These are phyloP conservation scores for Vitis rotundifolia DNA, from an alignment of 164 flowering plant species.

Conservation along the genomic window DNA sequence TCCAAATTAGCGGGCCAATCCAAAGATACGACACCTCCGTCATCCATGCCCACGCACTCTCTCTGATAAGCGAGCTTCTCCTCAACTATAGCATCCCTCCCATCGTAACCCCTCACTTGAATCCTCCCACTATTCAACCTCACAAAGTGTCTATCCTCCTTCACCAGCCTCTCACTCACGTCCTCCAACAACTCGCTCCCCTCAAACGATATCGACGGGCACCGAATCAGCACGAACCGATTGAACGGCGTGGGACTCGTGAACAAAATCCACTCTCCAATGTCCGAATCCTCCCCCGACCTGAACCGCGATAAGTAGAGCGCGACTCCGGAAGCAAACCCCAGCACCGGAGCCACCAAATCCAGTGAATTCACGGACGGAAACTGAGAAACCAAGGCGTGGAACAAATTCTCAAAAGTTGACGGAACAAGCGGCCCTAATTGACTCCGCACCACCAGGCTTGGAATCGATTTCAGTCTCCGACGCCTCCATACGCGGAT, in stretches of 20 bases:
- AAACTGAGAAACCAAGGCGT: slow-evolving; percentile 33
- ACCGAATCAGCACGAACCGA: slow-evolving; percentile 79
- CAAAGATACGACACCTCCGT: slow-evolving; percentile 84
- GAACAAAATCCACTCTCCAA: slow-evolving; percentile 77
- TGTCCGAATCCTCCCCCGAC: slow-evolving; percentile 10
- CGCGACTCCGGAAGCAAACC: slow-evolving; percentile 51
- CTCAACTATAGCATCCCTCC: slow-evolving; percentile 7
- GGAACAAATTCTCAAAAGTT: slow-evolving; percentile 21
- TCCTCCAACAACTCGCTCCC: slow-evolving; percentile 48
- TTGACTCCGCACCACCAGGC: background rate
- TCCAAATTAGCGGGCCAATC: slow-evolving; percentile 92
- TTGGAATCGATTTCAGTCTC: slow-evolving; percentile 23
- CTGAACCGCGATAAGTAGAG: slow-evolving; percentile 26
- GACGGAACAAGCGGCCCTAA: background rate
- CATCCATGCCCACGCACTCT: slow-evolving; percentile 62
- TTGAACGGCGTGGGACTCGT: slow-evolving; percentile 88
- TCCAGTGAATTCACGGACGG: slow-evolving; percentile 39
- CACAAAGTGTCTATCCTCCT: slow-evolving; percentile 72
- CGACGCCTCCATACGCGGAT: slow-evolving; percentile 29
- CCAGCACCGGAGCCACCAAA: slow-evolving; percentile 55
- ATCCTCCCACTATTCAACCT: slow-evolving; percentile 58
- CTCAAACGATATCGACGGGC: slow-evolving; percentile 67
- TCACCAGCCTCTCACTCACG: slow-evolving; percentile 58
- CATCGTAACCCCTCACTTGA: slow-evolving; percentile 9
- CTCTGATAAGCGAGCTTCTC: slow-evolving; percentile 64